Conservation (phyloP, 2,329 filamentous ascomycete species). For the Colletotrichum tamarilloi region DNA sequence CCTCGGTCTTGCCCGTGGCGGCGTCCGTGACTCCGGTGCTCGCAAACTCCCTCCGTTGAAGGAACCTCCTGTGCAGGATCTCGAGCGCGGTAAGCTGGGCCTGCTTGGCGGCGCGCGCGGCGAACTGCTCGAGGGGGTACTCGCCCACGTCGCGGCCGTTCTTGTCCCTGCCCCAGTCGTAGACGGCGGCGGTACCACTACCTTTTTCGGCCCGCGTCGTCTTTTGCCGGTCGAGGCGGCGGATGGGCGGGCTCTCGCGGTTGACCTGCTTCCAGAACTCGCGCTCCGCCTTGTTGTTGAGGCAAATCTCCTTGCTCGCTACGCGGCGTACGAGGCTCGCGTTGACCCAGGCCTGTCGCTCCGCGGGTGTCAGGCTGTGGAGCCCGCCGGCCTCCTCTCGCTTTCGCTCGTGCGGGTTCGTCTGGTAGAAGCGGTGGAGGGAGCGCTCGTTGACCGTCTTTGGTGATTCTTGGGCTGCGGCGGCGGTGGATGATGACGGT, state of each 20-base stretch:
- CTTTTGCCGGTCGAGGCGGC: conserved; percentile 47
- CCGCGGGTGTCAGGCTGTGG: conserved; percentile 56
- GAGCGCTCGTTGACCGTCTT: conserved; percentile 62
- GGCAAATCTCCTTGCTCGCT: conserved; percentile 46
- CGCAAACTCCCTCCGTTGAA: conserved; percentile 48
- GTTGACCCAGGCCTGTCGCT: conserved; percentile 62
- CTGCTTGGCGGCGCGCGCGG: conserved; percentile 54
- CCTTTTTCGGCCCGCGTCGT: conserved; percentile 23
- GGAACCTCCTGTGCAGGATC: conserved; percentile 58
- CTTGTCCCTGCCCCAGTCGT: conserved; percentile 63
- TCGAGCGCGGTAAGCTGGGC: conserved; percentile 55
- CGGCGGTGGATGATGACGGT: conserved; percentile 36
- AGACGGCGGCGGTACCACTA: conserved; percentile 35
- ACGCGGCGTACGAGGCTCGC: conserved; percentile 57
- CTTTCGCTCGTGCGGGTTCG: conserved; percentile 60
- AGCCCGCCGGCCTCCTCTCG: conserved; percentile 57
- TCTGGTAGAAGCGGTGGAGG: conserved; percentile 59
- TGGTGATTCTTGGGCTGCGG: conserved; percentile 42
- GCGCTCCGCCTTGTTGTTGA: conserved; percentile 61
- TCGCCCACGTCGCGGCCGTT: conserved; percentile 60
- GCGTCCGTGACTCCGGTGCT: conserved; percentile 31
- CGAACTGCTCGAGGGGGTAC: conserved; percentile 59
- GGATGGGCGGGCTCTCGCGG: conserved; percentile 63
- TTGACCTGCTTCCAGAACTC: conserved; percentile 69
- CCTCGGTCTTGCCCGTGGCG: conserved; percentile 34